Conservation (phyloP, 306 rosid genomes). For the Sicyos baderoa region DNA sequence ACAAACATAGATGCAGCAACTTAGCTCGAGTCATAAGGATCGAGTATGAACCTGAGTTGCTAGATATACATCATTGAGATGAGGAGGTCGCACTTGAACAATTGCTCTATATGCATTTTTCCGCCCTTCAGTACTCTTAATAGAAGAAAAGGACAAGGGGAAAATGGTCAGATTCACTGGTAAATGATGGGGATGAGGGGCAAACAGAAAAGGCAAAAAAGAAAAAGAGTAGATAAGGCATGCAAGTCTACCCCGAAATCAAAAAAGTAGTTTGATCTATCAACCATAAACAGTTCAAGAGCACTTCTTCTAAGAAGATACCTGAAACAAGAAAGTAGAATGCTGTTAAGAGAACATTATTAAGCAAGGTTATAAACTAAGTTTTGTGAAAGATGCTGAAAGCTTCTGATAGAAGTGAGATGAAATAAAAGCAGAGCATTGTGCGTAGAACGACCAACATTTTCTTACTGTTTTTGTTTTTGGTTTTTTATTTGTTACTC, state of each 20-base stretch:
- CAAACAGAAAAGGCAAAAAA: not conserved
- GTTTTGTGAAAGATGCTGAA: not conserved
- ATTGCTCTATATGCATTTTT: constrained; percentile 91
- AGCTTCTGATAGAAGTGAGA: not conserved
- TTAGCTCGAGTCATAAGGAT: not conserved
- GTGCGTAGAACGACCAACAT: not conserved
- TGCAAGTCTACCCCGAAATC: constrained; percentile 69
- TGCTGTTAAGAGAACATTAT: not conserved
- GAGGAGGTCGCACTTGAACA: constrained; percentile 81
- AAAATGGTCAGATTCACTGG: constrained; percentile 13
- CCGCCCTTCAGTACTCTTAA: constrained; percentile 71
- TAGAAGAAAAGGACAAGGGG: constrained; percentile 18
- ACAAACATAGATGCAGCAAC: not conserved
- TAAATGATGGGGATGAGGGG: not conserved
- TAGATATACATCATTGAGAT: constrained; percentile 76
- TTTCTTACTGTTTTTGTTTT: no score
- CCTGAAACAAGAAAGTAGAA: constrained; percentile 31
- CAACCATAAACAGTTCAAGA: constrained; percentile 87
- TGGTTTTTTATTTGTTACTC: no score
- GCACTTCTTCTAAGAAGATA: constrained; percentile 97
- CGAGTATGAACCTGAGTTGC: constrained; percentile 70
- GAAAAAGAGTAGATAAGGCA: constrained; percentile 2
- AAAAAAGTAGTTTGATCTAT: constrained; percentile 88
- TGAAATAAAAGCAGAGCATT: not conserved
- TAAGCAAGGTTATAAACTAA: not conserved